Conservation (phyloP, 164 flowering plant species). For the Platanus orientalis region DNA sequence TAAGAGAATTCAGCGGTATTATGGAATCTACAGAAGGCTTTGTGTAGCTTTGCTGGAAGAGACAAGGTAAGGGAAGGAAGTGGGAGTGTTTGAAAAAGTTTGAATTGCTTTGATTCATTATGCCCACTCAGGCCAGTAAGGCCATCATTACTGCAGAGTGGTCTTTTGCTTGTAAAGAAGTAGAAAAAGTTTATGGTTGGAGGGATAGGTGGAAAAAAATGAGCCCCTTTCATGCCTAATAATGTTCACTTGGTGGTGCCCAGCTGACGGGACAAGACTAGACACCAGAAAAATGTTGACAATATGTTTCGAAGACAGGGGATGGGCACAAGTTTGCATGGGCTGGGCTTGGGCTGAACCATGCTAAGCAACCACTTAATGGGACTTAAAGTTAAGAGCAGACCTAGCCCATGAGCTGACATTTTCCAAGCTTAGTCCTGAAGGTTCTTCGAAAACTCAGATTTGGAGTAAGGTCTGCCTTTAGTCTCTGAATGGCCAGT, state of each 20-base stretch:
- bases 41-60: neutral
- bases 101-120: neutral
- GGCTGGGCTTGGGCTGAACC: too few species aligned
- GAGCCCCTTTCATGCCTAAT: neutral
- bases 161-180: neutral
- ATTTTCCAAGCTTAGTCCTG: too few species aligned
- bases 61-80: neutral
- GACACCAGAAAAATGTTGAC: too few species aligned
- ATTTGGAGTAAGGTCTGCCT: too few species aligned
- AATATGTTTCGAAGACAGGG: too few species aligned
- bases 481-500: too few species aligned
- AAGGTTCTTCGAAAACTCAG: too few species aligned
- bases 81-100: neutral
- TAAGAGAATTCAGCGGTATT: neutral
- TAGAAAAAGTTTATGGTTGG: neutral
- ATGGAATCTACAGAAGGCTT: neutral
- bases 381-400: too few species aligned
- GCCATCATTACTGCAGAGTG: neutral
- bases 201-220: neutral
- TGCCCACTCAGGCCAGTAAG: too few species aligned
- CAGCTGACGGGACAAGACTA: neutral
- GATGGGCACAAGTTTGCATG: too few species aligned
- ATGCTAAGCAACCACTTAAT: too few species aligned
- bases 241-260: neutral
- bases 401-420: too few species aligned